phyloP scores from a whole-genome alignment of 2,329 filamentous ascomycete species.

The Zarea fungicola region DNA sequence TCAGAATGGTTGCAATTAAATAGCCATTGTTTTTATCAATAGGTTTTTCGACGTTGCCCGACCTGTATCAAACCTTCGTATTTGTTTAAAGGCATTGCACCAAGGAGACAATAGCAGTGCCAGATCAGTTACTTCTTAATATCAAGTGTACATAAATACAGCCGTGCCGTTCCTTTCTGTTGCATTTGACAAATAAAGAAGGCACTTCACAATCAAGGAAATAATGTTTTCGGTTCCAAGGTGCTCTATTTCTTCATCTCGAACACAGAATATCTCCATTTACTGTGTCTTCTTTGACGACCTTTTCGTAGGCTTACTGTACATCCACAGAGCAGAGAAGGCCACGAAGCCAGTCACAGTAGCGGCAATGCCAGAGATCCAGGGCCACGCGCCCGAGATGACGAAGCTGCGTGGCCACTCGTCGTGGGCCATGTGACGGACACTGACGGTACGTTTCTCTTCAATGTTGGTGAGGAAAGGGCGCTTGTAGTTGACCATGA shows the following conservation, averaged over 20 bases:
- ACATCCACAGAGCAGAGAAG: conserved; percentile 88
- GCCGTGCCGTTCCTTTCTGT: background rate
- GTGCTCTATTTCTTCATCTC: too few species aligned
- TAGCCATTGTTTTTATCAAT: too few species aligned
- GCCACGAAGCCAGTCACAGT: conserved; percentile 79
- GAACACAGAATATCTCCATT: background rate
- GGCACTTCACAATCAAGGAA: too few species aligned
- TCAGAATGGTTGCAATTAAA: too few species aligned
- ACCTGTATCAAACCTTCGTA: too few species aligned
- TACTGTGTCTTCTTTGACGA: conserved; percentile 44
- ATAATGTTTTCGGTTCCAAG: too few species aligned
- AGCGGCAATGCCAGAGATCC: conserved; percentile 81
- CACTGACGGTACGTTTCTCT: conserved; percentile 91
- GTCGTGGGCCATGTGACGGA: conserved; percentile 94
- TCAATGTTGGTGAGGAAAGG: conserved; percentile 86
- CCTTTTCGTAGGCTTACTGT: conserved; percentile 44
- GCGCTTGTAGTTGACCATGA: conserved; percentile 94
- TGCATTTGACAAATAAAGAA: too few species aligned
- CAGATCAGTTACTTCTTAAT: background rate
- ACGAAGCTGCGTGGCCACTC: conserved; percentile 89
- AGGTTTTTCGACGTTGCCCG: too few species aligned
- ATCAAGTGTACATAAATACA: conserved; percentile 8
- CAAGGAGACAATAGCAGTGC: too few species aligned
- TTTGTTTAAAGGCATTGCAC: too few species aligned
- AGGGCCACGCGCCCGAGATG: conserved; percentile 90